Conservation (phyloP, 495 filamentous ascomycete species). For the Friedmanniomyces simplex region DNA sequence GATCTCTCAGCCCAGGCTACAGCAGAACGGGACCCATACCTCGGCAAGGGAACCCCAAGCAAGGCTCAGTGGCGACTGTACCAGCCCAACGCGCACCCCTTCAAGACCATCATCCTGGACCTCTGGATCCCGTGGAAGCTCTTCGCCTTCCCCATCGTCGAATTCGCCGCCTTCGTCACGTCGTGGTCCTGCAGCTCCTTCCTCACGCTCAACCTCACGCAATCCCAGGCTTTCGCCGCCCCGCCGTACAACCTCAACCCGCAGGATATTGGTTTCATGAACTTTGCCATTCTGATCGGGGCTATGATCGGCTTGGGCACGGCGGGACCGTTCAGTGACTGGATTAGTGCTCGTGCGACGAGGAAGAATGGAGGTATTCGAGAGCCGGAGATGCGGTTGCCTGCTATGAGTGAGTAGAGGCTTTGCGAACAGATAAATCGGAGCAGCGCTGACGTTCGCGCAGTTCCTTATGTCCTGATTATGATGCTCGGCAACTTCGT, state of each 20-base stretch:
- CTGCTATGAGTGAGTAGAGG: constrained; percentile 35
- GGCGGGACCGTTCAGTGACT: constrained; percentile 52
- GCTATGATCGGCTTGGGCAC: constrained; percentile 45
- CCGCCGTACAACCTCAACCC: constrained; percentile 49
- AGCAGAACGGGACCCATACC: constrained; percentile 26
- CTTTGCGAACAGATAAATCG: not conserved
- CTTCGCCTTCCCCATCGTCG: constrained; percentile 53
- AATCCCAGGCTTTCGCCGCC: constrained; percentile 48
- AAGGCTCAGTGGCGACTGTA: constrained; percentile 46
- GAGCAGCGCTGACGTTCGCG: not conserved
- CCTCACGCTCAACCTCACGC: constrained; percentile 54
- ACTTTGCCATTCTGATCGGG: constrained; percentile 41
- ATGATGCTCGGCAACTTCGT: constrained; percentile 51
- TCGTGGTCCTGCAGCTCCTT: constrained; percentile 51
- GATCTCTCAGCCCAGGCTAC: constrained; percentile 25
- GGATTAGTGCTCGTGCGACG: constrained; percentile 47
- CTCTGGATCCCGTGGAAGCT: constrained; percentile 46
- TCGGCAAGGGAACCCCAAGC: constrained; percentile 43
- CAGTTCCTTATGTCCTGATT: constrained; percentile 44
- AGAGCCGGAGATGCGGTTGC: constrained; percentile 61
- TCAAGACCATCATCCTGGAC: constrained; percentile 36
- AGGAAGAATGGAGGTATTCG: constrained; percentile 50
- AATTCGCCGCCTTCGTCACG: constrained; percentile 49
- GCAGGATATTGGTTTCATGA: constrained; percentile 43
- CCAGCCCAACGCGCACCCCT: constrained; percentile 34